These are phyloP conservation scores for Nasturtium officinale DNA, from an alignment of 345 rosid genomes.

Conservation along the genomic window DNA sequence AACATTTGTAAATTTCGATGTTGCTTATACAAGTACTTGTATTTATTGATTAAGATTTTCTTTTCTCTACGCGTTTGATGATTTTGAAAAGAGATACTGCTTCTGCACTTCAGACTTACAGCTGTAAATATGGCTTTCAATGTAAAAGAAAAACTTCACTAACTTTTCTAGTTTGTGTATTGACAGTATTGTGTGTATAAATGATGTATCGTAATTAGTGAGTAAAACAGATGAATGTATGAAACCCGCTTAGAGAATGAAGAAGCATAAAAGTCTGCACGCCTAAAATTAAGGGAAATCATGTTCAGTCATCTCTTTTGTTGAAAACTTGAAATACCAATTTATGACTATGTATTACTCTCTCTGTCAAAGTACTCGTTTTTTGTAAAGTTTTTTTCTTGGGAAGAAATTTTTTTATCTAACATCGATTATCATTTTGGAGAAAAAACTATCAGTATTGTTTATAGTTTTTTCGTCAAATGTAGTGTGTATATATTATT, in stretches of 20 bases:
- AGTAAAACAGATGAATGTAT: no score
- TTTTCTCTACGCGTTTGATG: slow-evolving; percentile 16
- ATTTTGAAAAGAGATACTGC: slow-evolving; percentile 8
- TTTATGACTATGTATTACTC: no score
- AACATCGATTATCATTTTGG: no score
- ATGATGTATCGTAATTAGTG: neutral
- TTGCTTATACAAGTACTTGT: slow-evolving; percentile 27
- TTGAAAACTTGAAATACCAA: neutral
- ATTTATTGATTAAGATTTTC: slow-evolving; percentile 34
- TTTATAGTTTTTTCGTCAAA: no score
- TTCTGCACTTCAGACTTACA: slow-evolving; percentile 1
- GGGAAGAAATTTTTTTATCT: no score
- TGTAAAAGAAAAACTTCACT: neutral
- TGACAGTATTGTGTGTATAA: neutral
- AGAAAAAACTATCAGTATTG: no score
- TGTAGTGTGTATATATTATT: no score
- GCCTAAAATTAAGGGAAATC: neutral
- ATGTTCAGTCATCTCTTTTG: neutral
- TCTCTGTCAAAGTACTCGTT: no score
- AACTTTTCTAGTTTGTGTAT: neutral
- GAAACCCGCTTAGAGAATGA: no score
- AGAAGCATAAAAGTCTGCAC: neutral
- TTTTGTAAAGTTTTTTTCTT: no score
- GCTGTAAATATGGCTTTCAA: slow-evolving; percentile 20
- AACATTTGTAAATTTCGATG: slow-evolving; percentile 38